phyloP scores from a whole-genome alignment of 192 early-diverging fungal genomes.

The Backusella parvicylindrica region DNA sequence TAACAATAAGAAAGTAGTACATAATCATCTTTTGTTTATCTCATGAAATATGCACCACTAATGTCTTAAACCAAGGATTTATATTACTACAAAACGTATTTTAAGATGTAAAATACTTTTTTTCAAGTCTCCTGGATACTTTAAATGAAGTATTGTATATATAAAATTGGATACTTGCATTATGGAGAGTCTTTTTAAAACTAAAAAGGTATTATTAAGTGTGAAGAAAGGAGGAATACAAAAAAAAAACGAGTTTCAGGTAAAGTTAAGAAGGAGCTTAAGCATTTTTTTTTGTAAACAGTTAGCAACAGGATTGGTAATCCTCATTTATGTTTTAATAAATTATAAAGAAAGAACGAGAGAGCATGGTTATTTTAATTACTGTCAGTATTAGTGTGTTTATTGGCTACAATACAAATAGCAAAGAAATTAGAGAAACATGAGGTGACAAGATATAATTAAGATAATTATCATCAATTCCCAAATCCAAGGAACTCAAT shows the following conservation, averaged over 20 bases:
- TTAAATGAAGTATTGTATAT: background rate
- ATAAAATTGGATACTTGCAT: background rate
- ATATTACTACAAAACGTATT: background rate
- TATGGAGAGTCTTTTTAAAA: background rate
- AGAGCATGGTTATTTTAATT: background rate
- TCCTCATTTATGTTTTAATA: background rate
- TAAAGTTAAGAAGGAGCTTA: background rate
- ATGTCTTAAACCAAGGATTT: background rate
- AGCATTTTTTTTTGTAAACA: background rate
- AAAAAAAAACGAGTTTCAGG: background rate
- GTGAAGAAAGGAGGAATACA: background rate
- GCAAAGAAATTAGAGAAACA: background rate
- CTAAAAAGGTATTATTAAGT: constrained; percentile 3
- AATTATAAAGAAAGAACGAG: background rate
- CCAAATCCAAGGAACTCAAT: background rate
- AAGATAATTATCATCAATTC: background rate
- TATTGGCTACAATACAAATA: background rate
- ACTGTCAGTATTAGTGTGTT: background rate
- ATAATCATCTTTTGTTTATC: background rate
- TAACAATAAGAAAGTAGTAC: background rate
- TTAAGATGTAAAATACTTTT: background rate
- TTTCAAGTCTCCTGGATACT: background rate
- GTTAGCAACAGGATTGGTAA: background rate
- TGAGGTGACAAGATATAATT: background rate
- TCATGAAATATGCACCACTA: background rate